These are phyloP conservation scores for Epichloe glyceriae DNA, from an alignment of 2,329 filamentous ascomycete genomes.

Conservation along the genomic window DNA sequence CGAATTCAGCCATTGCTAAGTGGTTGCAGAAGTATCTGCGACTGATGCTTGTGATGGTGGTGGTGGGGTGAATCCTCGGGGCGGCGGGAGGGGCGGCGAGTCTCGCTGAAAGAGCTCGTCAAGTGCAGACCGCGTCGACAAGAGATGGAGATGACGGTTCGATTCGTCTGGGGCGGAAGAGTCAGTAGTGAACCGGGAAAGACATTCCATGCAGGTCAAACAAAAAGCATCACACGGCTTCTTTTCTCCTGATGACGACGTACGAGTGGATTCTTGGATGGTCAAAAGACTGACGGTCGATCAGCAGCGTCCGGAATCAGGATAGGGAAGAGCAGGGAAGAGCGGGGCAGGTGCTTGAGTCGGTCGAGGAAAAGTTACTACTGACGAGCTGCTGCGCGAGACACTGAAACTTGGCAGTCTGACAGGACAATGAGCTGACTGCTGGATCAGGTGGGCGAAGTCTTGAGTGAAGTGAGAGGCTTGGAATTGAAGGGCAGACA, in stretches of 20 bases:
- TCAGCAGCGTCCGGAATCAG: not conserved
- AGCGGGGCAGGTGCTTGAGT: conserved; percentile 2
- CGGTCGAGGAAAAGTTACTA: not conserved
- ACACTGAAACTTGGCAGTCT: not conserved
- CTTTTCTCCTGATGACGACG: not conserved
- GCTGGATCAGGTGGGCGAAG: not conserved
- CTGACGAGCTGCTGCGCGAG: not conserved
- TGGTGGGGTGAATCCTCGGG: not conserved
- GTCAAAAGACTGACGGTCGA: not conserved
- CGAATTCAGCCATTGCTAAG: conserved; percentile 91
- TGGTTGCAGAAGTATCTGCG: not conserved
- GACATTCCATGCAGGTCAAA: not conserved
- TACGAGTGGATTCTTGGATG: not conserved
- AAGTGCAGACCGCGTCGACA: not conserved
- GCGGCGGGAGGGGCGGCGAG: not conserved
- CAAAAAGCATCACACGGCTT: not conserved
- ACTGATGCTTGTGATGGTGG: not conserved
- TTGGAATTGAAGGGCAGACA: not conserved
- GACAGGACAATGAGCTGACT: not conserved
- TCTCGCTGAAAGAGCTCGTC: not conserved
- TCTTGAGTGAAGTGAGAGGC: not conserved
- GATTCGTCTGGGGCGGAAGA: not conserved
- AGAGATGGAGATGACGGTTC: not conserved
- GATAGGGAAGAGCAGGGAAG: not conserved
- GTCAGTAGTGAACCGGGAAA: not conserved